Evolutionary conservation across 208 protist species (phyloP).

Genomic region (Crithidia fasciculata): DNA sequence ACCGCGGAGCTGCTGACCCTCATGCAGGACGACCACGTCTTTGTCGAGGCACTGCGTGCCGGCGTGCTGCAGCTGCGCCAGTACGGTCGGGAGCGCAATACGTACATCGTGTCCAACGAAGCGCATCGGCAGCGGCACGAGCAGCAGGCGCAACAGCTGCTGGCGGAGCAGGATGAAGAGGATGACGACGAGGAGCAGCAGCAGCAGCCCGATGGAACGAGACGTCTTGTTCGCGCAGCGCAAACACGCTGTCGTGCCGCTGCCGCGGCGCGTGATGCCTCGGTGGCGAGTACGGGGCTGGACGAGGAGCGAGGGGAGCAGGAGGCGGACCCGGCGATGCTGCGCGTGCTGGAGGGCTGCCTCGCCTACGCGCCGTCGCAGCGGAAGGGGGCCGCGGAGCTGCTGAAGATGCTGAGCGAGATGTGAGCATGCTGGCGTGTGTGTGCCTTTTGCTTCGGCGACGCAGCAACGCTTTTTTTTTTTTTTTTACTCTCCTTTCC

Average conservation of each 20-base stretch:
- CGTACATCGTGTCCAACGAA: constrained; percentile 18
- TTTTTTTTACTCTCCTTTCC: constrained; percentile 4
- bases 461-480: constrained; percentile 5
- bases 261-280: background rate
- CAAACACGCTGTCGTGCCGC: background rate
- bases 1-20: constrained; percentile 15
- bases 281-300: background rate
- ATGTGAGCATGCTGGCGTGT: constrained; percentile 18
- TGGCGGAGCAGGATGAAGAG: background rate
- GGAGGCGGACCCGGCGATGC: constrained; percentile 23
- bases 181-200: background rate
- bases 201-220: constrained; percentile 5
- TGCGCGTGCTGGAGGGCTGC: constrained; percentile 45
- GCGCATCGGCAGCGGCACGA: background rate
- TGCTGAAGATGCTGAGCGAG: constrained; percentile 36
- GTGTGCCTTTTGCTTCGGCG: constrained; percentile 9
- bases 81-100: constrained; percentile 25
- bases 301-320: constrained; percentile 5
- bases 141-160: background rate
- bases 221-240: background rate
- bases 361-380: constrained; percentile 19
- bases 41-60: constrained; percentile 8
- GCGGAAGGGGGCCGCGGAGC: constrained; percentile 37
- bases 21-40: constrained; percentile 23
- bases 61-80: constrained; percentile 26